Evolutionary conservation across 2,329 filamentous ascomycete genomes (phyloP).

Genomic region (Cryphonectria carpinicola): DNA sequence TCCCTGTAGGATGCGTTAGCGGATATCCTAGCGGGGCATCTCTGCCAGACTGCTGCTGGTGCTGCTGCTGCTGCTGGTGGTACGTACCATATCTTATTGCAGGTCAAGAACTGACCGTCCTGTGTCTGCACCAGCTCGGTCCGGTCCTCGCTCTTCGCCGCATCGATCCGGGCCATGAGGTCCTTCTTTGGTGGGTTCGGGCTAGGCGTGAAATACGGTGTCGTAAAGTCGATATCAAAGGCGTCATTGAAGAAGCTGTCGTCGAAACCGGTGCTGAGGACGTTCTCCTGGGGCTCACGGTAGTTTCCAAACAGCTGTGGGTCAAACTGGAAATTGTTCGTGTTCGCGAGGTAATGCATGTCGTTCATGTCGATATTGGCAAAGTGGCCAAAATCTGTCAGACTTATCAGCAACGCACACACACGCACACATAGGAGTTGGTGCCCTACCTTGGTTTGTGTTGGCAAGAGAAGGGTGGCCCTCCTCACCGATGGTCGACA

Average conservation of each 20-base stretch:
- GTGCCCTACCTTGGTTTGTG: constrained; percentile 44
- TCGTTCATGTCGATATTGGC: constrained; percentile 55
- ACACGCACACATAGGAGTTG: too few relatives aligned
- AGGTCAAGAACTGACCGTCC: constrained; percentile 70
- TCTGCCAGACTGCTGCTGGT: not conserved
- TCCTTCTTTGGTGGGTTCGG: constrained; percentile 63
- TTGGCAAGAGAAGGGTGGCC: constrained; percentile 55
- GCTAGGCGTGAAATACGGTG: constrained; percentile 73
- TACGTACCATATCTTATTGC: constrained; percentile 90
- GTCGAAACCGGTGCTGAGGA: constrained; percentile 73
- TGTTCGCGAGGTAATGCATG: constrained; percentile 74
- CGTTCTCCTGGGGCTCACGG: constrained; percentile 83
- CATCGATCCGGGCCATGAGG: constrained; percentile 78
- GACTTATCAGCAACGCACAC: constrained; percentile 30
- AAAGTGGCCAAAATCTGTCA: constrained; percentile 44
- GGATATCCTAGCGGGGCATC: not conserved
- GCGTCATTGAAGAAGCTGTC: constrained; percentile 74
- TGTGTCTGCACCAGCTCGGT: constrained; percentile 57
- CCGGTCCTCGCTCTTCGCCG: constrained; percentile 69
- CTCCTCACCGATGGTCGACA: constrained; percentile 70
- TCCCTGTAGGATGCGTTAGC: constrained; percentile 69
- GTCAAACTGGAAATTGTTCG: constrained; percentile 86
- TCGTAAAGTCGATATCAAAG: constrained; percentile 79
- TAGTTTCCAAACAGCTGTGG: constrained; percentile 91
- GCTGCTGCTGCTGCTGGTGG: not conserved